phyloP scores from a whole-genome alignment of 176 grass and related monocot species.

The Oryza brachyantha region DNA sequence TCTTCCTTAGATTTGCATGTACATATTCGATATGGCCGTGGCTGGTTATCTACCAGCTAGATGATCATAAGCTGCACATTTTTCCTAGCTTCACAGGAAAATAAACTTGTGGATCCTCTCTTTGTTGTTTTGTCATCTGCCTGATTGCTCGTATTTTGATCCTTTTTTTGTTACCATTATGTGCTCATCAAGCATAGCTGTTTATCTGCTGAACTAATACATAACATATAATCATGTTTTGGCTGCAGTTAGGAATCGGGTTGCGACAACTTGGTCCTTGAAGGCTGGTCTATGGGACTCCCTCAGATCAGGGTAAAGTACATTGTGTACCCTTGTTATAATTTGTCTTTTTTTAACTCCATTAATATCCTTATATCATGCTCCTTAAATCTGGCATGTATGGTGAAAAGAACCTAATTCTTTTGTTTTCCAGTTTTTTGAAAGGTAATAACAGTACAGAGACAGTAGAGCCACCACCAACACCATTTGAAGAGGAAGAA shows the following conservation, averaged over 20 bases:
- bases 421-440: constrained; percentile 55
- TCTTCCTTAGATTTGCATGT: neutral
- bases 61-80: neutral
- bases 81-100: neutral
- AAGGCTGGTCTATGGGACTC: constrained; percentile 95
- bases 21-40: neutral
- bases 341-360: neutral
- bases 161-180: neutral
- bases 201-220: neutral
- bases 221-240: neutral
- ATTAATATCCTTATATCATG: neutral
- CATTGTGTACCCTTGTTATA: neutral
- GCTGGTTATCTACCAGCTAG: neutral
- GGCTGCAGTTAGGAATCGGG: constrained; percentile 28
- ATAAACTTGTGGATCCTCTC: neutral
- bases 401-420: neutral
- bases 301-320: constrained; percentile 76
- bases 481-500: constrained; percentile 75
- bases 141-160: neutral
- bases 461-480: constrained; percentile 59
- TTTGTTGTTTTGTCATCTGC: neutral
- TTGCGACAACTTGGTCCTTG: constrained; percentile 46
- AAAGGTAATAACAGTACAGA: constrained; percentile 67
- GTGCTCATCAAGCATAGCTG: neutral
- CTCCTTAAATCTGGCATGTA: constrained; percentile 11